Evolutionary conservation across 441 rosid genomes (phyloP), one percentile per base, ranked within the genome.

Genomic region (Arabidopsis hybrid): DNA sequence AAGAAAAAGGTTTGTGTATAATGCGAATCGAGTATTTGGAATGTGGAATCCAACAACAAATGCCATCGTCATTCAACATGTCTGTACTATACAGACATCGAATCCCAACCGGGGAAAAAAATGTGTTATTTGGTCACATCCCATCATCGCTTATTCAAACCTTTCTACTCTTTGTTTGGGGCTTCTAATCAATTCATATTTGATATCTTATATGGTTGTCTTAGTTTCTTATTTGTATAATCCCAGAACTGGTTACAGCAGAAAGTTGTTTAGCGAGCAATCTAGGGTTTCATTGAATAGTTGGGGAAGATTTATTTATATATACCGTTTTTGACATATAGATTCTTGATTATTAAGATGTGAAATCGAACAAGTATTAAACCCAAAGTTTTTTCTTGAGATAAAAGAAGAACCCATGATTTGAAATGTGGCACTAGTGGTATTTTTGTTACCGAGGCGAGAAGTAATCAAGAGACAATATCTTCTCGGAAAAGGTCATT

Each of bases 11-110:
- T 64, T 13, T 35, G 70, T 53, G 57, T 34, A 47, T 42, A 16
- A 64, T 66, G 60, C 45, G 46, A 46, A 14, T 17, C 7, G n/a
- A 46, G 59, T 63, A 12, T 50, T 40, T 74, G 67, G 78, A 74
- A 66, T 53, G 55, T 65, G 46, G 65, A 59, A 35, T 56, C 58
- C 58, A 46, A 7, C 8, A 12, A 62, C 53, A n/a, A 60, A 42
- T 45, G 65, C 56, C 57, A 63, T 40, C 7, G 40, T 55, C 55
- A 14, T 31, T 68, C 55, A 5, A 57, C 39, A 8, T 60, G 50
- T 61, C 66, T 61, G 12, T 39, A 40, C 17, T 40, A n/a, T 8
- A 60, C 50, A 60, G 36, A 42, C 50, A 13, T 60, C 11, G n/a
- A n/a, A 43, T 67, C 63, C 46, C 57, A 46, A 47, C 74, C 38